Conservation (phyloP, 148 eudicot genomes). For the Dianthus caryophyllus region DNA sequence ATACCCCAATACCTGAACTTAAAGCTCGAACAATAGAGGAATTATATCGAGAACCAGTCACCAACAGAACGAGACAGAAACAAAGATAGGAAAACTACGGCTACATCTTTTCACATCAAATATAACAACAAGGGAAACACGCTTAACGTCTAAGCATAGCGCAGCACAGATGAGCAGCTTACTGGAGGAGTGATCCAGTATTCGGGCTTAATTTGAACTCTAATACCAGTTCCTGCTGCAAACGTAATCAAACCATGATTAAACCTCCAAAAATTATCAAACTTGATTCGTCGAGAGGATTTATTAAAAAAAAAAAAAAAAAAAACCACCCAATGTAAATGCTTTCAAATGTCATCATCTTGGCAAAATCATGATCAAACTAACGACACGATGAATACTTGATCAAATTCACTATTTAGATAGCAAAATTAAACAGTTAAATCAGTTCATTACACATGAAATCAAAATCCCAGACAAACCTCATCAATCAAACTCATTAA, state of each 20-base stretch:
- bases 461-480: too few relatives aligned
- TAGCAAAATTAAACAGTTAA: neutral
- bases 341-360: neutral
- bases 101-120: neutral
- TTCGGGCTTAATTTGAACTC: slow-evolving; percentile 71
- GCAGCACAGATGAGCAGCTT: slow-evolving; percentile 23
- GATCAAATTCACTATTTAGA: neutral
- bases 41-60: neutral
- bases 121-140: neutral
- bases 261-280: neutral
- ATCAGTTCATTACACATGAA: neutral
- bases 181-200: slow-evolving; percentile 90
- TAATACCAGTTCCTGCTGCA: slow-evolving; percentile 79
- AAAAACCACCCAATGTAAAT: neutral
- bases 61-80: neutral
- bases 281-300: neutral
- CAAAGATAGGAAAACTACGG: neutral
- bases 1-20: neutral
- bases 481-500: too few relatives aligned
- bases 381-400: neutral
- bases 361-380: neutral
- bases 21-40: neutral
- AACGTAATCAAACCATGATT: slow-evolving; percentile 1
- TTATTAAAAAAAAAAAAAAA: too few relatives aligned
- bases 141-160: neutral